Percentiles rank a stretch among this genome's conserved stretches.
These are phyloP conservation scores for Babesia ovis DNA, from an alignment of 169 alveolate genomes.

Conservation along the genomic window DNA sequence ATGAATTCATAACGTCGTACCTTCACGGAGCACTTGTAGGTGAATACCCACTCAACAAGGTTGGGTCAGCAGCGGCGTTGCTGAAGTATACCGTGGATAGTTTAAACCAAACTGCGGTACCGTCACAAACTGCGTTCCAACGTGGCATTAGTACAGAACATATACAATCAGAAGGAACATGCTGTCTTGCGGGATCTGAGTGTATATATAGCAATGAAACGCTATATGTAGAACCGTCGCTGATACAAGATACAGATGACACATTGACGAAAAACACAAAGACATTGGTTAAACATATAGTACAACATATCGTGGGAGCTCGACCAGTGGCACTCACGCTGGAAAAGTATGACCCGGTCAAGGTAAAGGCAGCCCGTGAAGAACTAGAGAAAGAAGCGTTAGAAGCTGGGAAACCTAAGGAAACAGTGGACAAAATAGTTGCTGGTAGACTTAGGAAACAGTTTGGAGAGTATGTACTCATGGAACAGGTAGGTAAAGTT, in stretches of 20 bases:
- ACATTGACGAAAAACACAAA: conserved; percentile 9
- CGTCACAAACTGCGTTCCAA: background rate
- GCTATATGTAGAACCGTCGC: background rate
- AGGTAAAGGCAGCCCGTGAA: conserved; percentile 7
- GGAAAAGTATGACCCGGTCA: conserved; percentile 31
- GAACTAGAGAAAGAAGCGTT: conserved; percentile 18
- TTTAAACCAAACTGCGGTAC: background rate
- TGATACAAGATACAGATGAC: background rate
- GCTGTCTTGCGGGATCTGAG: conserved; percentile 15
- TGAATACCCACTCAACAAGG: conserved; percentile 5
- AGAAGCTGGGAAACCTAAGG: conserved; percentile 43
- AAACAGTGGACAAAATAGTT: conserved; percentile 43
- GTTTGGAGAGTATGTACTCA: conserved; percentile 52
- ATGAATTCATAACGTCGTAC: conserved; percentile 23
- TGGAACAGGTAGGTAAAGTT: conserved; percentile 43
- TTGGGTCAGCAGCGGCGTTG: conserved; percentile 39
- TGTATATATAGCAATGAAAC: conserved; percentile 21
- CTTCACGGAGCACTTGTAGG: conserved; percentile 35
- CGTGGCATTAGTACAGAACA: background rate
- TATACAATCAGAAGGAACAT: background rate
- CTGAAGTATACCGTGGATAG: conserved; percentile 2
- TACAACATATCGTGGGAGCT: conserved; percentile 49
- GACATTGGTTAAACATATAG: conserved; percentile 25
- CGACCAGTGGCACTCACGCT: conserved; percentile 41
- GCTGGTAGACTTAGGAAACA: conserved; percentile 39